Conservation (phyloP, 2,329 filamentous ascomycete genomes). For the Dothideomycetidae sp. region DNA sequence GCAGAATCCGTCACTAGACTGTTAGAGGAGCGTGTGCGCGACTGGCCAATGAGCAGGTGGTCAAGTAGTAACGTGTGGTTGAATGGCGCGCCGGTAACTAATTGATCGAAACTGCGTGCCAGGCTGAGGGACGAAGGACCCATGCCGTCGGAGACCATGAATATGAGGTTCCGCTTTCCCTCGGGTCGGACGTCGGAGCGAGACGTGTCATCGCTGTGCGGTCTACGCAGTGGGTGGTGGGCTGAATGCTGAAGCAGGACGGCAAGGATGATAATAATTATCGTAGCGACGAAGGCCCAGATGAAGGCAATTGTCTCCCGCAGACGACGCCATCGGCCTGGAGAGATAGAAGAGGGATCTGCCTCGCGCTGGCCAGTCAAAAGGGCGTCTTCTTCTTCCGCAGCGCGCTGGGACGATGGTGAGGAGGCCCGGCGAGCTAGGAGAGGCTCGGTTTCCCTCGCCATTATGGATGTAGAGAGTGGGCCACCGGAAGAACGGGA, state of each 20-base stretch:
- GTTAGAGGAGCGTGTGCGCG: conserved; percentile 68
- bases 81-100: conserved; percentile 55
- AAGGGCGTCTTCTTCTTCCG: conserved; percentile 45
- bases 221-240: conserved; percentile 15
- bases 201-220: neutral
- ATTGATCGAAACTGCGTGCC: conserved; percentile 75
- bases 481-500: neutral
- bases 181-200: conserved; percentile 16
- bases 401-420: conserved; percentile 36
- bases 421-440: conserved; percentile 42
- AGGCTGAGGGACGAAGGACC: conserved; percentile 79
- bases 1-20: conserved; percentile 89
- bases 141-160: conserved; percentile 99
- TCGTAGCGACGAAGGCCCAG: conserved; percentile 73
- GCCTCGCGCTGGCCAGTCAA: conserved; percentile 38
- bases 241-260: conserved; percentile 60
- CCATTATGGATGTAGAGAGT: conserved; percentile 19
- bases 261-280: conserved; percentile 62
- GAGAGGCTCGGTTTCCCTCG: conserved; percentile 36
- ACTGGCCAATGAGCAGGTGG: conserved; percentile 78
- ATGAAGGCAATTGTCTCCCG: conserved; percentile 63
- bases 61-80: conserved; percentile 69
- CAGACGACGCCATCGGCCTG: conserved; percentile 43
- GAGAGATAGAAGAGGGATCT: conserved; percentile 17
- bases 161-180: conserved; percentile 83